A percentile compares a stretch with the other conserved stretches of the same genome.
phyloP scores from a whole-genome alignment of 768 basidiomycete species.

The Tubosaeta sp. region DNA sequence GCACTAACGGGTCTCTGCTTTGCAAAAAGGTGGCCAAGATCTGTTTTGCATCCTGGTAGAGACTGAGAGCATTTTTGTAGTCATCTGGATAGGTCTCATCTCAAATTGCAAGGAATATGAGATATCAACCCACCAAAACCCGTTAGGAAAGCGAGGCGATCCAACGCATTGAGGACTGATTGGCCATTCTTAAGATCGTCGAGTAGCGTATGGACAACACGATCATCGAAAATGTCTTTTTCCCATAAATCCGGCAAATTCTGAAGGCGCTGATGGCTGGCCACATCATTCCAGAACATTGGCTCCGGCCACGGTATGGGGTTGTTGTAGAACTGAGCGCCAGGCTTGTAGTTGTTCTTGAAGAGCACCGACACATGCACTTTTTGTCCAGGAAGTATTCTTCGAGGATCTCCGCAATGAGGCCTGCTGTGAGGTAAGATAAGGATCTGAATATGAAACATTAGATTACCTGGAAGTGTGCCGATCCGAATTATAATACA shows the following conservation, averaged over 20 bases:
- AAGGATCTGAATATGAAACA: neutral
- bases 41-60: neutral
- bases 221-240: slow-evolving; percentile 26
- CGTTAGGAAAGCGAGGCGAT: slow-evolving; percentile 29
- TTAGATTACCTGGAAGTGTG: slow-evolving; percentile 17
- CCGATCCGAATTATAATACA: slow-evolving; percentile 26
- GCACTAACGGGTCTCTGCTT: slow-evolving; percentile 13
- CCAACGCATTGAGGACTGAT: slow-evolving; percentile 19
- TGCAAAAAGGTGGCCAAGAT: slow-evolving; percentile 13
- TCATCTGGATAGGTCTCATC: slow-evolving; percentile 9
- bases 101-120: neutral
- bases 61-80: slow-evolving; percentile 9
- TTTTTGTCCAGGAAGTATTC: slow-evolving; percentile 27
- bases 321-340: slow-evolving; percentile 20
- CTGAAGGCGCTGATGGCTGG: slow-evolving; percentile 18
- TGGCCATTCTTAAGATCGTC: slow-evolving; percentile 14
- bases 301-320: slow-evolving; percentile 24
- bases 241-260: slow-evolving; percentile 22
- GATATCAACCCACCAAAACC: slow-evolving; percentile 20
- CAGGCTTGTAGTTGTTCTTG: slow-evolving; percentile 28
- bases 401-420: slow-evolving; percentile 23
- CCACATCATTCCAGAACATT: slow-evolving; percentile 29
- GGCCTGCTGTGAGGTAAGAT: slow-evolving; percentile 19
- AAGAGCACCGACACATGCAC: slow-evolving; percentile 30
- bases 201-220: slow-evolving; percentile 15